Percentiles rank a stretch among this genome's conserved stretches.
Conservation (phyloP, 306 rosid genomes). For the Gillenia trifoliata region DNA sequence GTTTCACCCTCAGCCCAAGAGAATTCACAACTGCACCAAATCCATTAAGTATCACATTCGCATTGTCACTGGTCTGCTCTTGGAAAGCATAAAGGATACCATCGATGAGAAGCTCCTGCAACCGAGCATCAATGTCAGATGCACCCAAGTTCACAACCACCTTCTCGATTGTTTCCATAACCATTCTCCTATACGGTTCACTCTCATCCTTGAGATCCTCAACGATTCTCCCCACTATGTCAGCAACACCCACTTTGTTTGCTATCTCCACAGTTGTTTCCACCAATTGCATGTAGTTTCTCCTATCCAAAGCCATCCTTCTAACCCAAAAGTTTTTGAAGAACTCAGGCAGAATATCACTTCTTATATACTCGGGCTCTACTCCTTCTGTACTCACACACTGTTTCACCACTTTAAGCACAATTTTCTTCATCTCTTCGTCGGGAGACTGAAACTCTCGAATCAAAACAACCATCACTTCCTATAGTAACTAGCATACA, state of each 20-base stretch:
- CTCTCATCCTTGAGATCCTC: slow-evolving; percentile 98
- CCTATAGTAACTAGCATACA: slow-evolving; percentile 89
- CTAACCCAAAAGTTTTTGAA: slow-evolving; percentile 91
- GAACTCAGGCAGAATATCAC: slow-evolving; percentile 75
- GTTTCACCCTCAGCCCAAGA: slow-evolving; percentile 93
- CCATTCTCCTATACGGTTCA: slow-evolving; percentile 95
- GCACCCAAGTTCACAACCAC: slow-evolving; percentile 91
- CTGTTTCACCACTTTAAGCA: slow-evolving; percentile 92
- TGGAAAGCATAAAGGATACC: slow-evolving; percentile 94
- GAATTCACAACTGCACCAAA: slow-evolving; percentile 93
- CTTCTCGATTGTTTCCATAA: slow-evolving; percentile 97
- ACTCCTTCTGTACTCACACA: slow-evolving; percentile 95
- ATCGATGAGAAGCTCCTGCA: slow-evolving; percentile 92
- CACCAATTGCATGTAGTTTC: slow-evolving; percentile 87
- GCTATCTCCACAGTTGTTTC: slow-evolving; percentile 95
- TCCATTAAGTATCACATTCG: slow-evolving; percentile 93
- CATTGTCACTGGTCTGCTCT: slow-evolving; percentile 98
- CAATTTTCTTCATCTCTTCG: slow-evolving; percentile 97
- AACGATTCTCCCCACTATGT: slow-evolving; percentile 86
- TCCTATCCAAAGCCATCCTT: slow-evolving; percentile 94
- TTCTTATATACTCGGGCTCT: slow-evolving; percentile 75
- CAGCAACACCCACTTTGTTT: slow-evolving; percentile 89
- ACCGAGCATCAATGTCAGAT: slow-evolving; percentile 77
- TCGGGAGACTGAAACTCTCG: slow-evolving; percentile 95
- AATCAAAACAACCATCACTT: slow-evolving; percentile 85